phyloP scores from a whole-genome alignment of 768 basidiomycete species.

The Auricularia auricula-judae region DNA sequence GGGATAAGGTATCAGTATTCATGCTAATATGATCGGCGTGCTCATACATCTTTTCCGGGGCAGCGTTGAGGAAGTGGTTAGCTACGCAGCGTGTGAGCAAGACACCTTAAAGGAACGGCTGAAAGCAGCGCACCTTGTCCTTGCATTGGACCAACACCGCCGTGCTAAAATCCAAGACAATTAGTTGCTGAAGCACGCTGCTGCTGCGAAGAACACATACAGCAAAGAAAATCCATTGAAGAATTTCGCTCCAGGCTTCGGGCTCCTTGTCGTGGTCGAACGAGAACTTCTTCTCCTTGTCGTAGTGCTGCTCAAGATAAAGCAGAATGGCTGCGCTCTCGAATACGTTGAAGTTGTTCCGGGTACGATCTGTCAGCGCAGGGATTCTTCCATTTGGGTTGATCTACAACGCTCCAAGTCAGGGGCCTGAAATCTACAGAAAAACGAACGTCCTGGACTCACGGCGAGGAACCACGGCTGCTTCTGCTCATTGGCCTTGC shows the following conservation, averaged over 20 bases:
- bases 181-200: not conserved
- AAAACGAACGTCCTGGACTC: conserved; percentile 49
- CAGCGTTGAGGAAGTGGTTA: conserved; percentile 56
- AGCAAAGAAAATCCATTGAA: conserved; percentile 36
- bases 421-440: not conserved
- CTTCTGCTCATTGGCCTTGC: conserved; percentile 58
- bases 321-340: conserved; percentile 31
- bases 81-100: conserved; percentile 25
- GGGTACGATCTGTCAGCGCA: conserved; percentile 44
- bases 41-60: conserved; percentile 44
- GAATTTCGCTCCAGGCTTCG: conserved; percentile 17
- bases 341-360: conserved; percentile 20
- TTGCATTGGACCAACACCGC: conserved; percentile 83
- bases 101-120: not conserved
- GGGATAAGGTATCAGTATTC: not conserved
- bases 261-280: conserved; percentile 16
- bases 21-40: not conserved
- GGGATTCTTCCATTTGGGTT: conserved; percentile 48
- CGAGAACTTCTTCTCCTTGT: conserved; percentile 30
- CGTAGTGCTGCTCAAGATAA: conserved; percentile 35
- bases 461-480: conserved; percentile 63
- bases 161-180: conserved; percentile 37
- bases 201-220: conserved; percentile 6
- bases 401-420: not conserved
- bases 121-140: conserved; percentile 36